Conservation (phyloP, 1,284 basidiomycete species). For the Malassezia pachydermatis region DNA sequence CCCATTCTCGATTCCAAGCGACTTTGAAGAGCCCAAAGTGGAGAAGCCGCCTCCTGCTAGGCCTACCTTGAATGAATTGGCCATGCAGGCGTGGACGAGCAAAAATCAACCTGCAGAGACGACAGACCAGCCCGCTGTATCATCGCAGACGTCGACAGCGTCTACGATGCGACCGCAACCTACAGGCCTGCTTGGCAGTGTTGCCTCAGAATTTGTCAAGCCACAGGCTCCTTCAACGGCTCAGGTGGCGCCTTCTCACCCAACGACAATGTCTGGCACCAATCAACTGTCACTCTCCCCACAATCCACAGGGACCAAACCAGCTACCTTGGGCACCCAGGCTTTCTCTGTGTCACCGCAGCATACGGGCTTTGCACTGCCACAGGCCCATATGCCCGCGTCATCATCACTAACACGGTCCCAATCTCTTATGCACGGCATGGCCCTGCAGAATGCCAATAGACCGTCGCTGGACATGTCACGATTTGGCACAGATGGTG, state of each 20-base stretch:
- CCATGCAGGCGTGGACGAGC: conserved; percentile 50
- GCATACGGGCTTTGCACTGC: too few relatives aligned
- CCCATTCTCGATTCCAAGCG: conserved; percentile 55
- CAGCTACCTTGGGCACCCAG: neutral
- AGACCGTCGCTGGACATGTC: too few relatives aligned
- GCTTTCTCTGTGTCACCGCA: neutral
- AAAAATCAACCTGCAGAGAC: neutral
- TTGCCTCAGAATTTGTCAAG: conserved; percentile 47
- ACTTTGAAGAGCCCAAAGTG: conserved; percentile 57
- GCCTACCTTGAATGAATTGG: conserved; percentile 71
- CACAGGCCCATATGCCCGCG: too few relatives aligned
- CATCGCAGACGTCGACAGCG: conserved; percentile 14
- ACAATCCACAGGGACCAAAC: too few relatives aligned
- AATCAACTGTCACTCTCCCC: too few relatives aligned
- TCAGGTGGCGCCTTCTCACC: too few relatives aligned
- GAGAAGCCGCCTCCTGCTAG: conserved; percentile 54
- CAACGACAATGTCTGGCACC: too few relatives aligned
- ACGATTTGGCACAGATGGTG: too few relatives aligned
- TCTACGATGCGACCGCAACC: conserved; percentile 31
- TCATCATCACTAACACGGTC: too few relatives aligned
- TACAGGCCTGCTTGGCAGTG: conserved; percentile 46
- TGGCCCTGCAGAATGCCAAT: too few relatives aligned
- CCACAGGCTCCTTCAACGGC: too few relatives aligned
- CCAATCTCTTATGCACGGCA: too few relatives aligned
- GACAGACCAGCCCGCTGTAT: neutral